Evolutionary conservation across 768 basidiomycete species (phyloP), one percentile per base, ranked within the genome.

Genomic region (Tulasnella sp.): DNA sequence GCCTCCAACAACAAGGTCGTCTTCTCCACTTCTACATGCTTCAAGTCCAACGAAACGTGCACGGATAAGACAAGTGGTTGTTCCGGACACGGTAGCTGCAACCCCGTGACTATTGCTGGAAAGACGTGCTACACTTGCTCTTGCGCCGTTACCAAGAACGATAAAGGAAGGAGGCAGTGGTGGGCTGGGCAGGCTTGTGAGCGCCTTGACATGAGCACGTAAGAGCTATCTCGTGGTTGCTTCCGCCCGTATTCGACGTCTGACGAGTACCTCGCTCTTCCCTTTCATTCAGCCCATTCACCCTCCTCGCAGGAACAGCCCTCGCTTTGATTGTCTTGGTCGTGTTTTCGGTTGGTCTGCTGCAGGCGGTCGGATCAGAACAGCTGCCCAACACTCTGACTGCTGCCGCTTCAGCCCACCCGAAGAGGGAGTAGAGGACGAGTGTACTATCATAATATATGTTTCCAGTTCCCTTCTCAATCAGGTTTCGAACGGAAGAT

Each of bases 131-230:
- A 84, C 75, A 85, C 88, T 39, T 88, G 88, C 77, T 81, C 83
- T 3, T 89, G 87, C 78, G 73, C 78, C 0, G 84, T 82, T 36
- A 90, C 88, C 12, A 86, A 86, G 68, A 83, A 86, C 75, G 85
- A 86, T 12, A 82, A 85, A 34, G 86, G 89, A n/a, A 86, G 89
- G 81, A 88, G 86, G 3, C 87, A 90, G 78, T 83, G 82, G 39
- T 95, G 93, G 93, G 93, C 87, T 0, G 93, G 93, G 5, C 86
- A 87, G 72, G 87, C 85, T 78, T 95, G 93, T 79, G 89, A 94
- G 85, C 87, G 89, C 78, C 89, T 89, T 83, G 93, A 95, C 80
- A 83, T 94, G 69, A 93, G 91, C 85, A 89, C 88, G 93, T 93
- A 80, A 78, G 91, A 88, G 17, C 12, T 29, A 64, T 40, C 1